Evolutionary conservation across 1,284 basidiomycete species (phyloP).

Genomic region (Ustilago vetiveriae): DNA sequence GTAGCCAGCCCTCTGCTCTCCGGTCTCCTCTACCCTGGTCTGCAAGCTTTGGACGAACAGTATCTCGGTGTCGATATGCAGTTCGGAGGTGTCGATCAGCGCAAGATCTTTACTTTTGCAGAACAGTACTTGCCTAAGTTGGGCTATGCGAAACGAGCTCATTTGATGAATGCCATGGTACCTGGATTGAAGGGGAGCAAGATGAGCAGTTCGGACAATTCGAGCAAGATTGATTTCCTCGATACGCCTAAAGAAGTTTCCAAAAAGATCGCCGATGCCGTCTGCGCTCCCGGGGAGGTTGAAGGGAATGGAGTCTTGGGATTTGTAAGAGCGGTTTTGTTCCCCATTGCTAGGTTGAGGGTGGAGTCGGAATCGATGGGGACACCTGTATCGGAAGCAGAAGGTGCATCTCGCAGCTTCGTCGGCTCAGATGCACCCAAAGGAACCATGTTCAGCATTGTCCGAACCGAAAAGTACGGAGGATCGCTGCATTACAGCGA

Average conservation of each 20-base stretch:
- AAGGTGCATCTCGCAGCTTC: conserved; percentile 39
- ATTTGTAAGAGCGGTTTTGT: conserved; percentile 86
- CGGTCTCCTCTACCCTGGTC: conserved; percentile 91
- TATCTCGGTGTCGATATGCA: conserved; percentile 97
- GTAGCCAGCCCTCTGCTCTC: conserved; percentile 89
- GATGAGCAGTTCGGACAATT: conserved; percentile 97
- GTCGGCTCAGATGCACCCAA: conserved; percentile 74
- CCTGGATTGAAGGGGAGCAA: conserved; percentile 93
- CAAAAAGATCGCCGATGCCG: conserved; percentile 89
- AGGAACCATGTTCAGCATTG: conserved; percentile 83
- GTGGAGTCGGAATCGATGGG: conserved; percentile 45
- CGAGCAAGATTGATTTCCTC: conserved; percentile 97
- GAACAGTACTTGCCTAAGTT: conserved; percentile 92
- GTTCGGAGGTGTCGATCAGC: conserved; percentile 97
- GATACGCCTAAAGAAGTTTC: conserved; percentile 84
- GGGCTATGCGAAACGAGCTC: conserved; percentile 92
- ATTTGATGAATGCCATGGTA: conserved; percentile 99
- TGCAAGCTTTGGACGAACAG: conserved; percentile 97
- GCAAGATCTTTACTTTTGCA: conserved; percentile 98
- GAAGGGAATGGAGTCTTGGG: conserved; percentile 90
- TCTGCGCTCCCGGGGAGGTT: conserved; percentile 87
- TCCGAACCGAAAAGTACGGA: conserved; percentile 82
- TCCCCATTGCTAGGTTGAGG: conserved; percentile 76
- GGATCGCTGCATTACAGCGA: conserved; percentile 79
- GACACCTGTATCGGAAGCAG: conserved; percentile 18